Conservation (phyloP, 257 asterid genomes). For the Solanum virginianum region DNA sequence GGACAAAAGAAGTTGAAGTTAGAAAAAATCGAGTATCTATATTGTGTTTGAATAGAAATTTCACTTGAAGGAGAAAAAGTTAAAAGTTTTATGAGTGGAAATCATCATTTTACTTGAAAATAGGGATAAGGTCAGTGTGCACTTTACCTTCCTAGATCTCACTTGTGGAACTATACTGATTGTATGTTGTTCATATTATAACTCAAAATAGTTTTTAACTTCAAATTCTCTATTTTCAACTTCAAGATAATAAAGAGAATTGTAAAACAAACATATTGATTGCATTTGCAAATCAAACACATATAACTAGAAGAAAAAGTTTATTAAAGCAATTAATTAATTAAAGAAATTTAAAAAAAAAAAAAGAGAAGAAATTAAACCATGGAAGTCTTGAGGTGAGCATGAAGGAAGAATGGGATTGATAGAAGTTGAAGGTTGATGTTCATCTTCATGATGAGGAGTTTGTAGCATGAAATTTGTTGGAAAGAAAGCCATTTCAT, state of each 20-base stretch:
- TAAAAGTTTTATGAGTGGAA: neutral
- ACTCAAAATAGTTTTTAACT: neutral
- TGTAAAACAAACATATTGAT: neutral
- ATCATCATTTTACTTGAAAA: neutral
- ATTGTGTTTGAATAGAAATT: neutral
- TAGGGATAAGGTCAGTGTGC: too few relatives aligned
- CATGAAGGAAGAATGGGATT: conserved; percentile 20
- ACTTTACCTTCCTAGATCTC: neutral
- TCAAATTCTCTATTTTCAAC: neutral
- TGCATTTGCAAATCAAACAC: neutral
- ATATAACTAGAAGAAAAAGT: neutral
- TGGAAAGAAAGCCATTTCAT: conserved; percentile 66
- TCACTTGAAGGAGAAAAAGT: neutral
- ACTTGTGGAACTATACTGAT: neutral
- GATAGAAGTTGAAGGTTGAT: conserved; percentile 30
- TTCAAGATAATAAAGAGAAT: neutral
- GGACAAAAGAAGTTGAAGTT: neutral
- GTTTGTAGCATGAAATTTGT: conserved; percentile 76
- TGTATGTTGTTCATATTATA: neutral
- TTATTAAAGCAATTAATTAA: neutral
- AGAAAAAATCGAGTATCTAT: neutral
- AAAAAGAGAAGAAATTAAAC: conserved; percentile 3
- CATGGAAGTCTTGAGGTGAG: conserved; percentile 27
- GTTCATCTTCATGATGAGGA: conserved; percentile 39
- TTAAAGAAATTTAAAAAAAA: neutral